Percentiles rank a stretch among this genome's conserved stretches.
Evolutionary conservation across 495 filamentous ascomycete species (phyloP).

Genomic region (Penicillium mononematosum): DNA sequence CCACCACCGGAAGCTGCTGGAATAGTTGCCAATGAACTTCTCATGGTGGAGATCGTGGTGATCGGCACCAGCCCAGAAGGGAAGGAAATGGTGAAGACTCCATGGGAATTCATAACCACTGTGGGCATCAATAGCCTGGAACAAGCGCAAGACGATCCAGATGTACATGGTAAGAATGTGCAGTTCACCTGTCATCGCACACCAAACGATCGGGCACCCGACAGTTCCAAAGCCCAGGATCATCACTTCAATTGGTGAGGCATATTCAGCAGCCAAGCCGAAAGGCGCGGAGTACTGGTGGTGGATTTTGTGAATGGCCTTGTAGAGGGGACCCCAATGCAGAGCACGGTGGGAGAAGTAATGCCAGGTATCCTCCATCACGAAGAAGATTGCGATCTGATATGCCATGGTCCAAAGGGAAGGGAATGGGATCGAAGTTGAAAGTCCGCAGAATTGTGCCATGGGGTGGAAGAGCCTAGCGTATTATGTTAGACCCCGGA

Average conservation of each 20-base stretch:
- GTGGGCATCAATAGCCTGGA: constrained; percentile 98
- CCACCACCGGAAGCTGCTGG: constrained; percentile 99
- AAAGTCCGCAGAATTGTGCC: constrained; percentile 87
- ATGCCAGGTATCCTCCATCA: constrained; percentile 96
- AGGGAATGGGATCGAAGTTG: constrained; percentile 88
- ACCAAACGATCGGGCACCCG: constrained; percentile 80
- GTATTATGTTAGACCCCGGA: not conserved
- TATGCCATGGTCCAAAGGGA: constrained; percentile 77
- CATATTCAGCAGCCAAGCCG: constrained; percentile 94
- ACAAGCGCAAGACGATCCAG: constrained; percentile 89
- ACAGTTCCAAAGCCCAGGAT: constrained; percentile 92
- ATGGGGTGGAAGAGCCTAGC: constrained; percentile 91
- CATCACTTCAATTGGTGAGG: constrained; percentile 97
- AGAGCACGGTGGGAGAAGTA: constrained; percentile 95
- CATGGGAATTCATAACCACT: constrained; percentile 97
- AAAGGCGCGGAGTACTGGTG: constrained; percentile 98
- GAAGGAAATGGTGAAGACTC: constrained; percentile 90
- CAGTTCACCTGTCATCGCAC: constrained; percentile 75
- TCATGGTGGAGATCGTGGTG: constrained; percentile 98
- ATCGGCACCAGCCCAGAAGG: constrained; percentile 97
- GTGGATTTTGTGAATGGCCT: constrained; percentile 94
- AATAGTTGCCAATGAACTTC: constrained; percentile 95
- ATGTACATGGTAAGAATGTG: constrained; percentile 97
- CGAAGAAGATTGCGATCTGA: constrained; percentile 92
- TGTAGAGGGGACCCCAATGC: constrained; percentile 95